These are phyloP conservation scores for Pirum gemmata DNA, from an alignment of 78 protist genomes.

Conservation along the genomic window DNA sequence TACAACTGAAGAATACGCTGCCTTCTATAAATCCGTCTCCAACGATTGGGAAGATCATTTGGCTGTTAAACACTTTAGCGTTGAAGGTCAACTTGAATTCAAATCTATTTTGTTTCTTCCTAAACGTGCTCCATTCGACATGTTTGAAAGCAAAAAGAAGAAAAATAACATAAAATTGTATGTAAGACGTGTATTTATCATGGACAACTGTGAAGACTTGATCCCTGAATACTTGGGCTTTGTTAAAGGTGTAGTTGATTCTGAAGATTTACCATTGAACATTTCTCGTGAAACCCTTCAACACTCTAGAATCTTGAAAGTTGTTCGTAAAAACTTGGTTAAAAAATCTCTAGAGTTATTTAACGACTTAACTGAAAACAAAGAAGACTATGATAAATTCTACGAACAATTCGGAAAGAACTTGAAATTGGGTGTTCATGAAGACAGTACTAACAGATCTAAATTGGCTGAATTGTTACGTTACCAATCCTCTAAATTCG, in stretches of 20 bases:
- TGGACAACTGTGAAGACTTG: slow-evolving; percentile 97
- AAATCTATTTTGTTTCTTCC: slow-evolving; percentile 93
- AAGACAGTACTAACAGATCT: slow-evolving; percentile 90
- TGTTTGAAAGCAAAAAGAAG: slow-evolving; percentile 95
- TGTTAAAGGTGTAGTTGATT: slow-evolving; percentile 97
- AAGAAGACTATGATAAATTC: slow-evolving; percentile 94
- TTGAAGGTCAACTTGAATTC: slow-evolving; percentile 98
- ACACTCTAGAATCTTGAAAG: slow-evolving; percentile 95
- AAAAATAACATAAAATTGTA: slow-evolving; percentile 96
- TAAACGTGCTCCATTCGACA: slow-evolving; percentile 94
- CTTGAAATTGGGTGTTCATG: slow-evolving; percentile 99
- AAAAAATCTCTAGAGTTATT: slow-evolving; percentile 96
- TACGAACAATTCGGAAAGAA: slow-evolving; percentile 93
- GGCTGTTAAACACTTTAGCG: slow-evolving; percentile 96
- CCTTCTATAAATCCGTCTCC: slow-evolving; percentile 96
- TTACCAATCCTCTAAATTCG: slow-evolving; percentile 88
- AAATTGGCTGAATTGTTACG: slow-evolving; percentile 93
- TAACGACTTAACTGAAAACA: slow-evolving; percentile 89
- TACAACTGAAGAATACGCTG: slow-evolving; percentile 95
- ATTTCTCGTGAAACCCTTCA: slow-evolving; percentile 99
- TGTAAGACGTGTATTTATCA: slow-evolving; percentile 98
- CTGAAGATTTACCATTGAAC: slow-evolving; percentile 99
- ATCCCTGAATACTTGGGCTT: slow-evolving; percentile 97
- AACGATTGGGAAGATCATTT: slow-evolving; percentile 99
- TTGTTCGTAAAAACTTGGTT: slow-evolving; percentile 94